Base-by-base conservation (phyloP, 2,329 filamentous ascomycete species). In the Arthrocladium fulminans region DNA sequence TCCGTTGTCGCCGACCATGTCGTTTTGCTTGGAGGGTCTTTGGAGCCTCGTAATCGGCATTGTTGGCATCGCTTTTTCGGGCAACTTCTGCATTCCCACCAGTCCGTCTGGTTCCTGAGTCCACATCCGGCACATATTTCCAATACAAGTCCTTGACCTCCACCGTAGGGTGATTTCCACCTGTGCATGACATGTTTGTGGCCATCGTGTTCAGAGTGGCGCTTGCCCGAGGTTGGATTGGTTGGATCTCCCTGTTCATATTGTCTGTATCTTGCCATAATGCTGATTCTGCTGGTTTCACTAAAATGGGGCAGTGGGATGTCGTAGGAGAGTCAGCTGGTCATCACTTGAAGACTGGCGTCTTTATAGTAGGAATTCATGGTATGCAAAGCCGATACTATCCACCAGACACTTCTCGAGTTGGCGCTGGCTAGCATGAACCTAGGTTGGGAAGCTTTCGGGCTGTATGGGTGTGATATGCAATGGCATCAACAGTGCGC, bases 31-130 rank as follows among this genome's bases (percentile, higher is more conserved):
- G 41, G 24, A 22, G 25, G 7, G 10, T 43, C 37, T 22, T 34
- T 52, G 48, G 35, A 51, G 53, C 13, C 51, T 49, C 17, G 55
- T 53, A 25, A 45, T 47, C 20, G 54, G 54, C 37, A 50, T 57
- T n/a, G 24, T 51, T 25, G 54, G 54, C 45, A 51, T 42, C 44
- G 25, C 20, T 39, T 34, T 32, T 35, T 38, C 10, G 32, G n/a
- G 23, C 44, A 47, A 27, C 39, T 32, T 8, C 25, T 34, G 34
- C 44, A 47, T 23, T 47, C 44, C 13, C 35, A 47, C 44, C 44
- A 47, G 32, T 47, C 25, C 6, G 20, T 23, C 17, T 38, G 32
- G 22, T 39, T 32, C 8, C 3, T 17, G 20, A 47, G 34, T n/a
- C 32, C 34, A 47, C 44, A 47, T 2, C 44, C 44, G 13, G 24